Base-by-base conservation (phyloP, 345 rosid species). In the Bruguiera gymnorhiza region DNA sequence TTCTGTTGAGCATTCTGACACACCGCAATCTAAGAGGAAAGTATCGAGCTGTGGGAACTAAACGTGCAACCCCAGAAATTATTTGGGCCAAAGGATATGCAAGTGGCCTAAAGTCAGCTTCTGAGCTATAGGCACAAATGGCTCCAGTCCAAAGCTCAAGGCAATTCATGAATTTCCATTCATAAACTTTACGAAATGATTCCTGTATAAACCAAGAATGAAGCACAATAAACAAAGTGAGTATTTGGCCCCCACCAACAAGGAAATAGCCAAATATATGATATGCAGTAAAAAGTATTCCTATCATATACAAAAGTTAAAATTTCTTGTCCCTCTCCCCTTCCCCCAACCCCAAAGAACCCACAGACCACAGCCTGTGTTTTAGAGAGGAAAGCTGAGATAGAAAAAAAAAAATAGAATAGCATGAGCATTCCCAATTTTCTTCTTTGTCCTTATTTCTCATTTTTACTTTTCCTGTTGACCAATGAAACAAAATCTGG, bases 141-240 rank as follows among this genome's bases (percentile, higher is more conserved):
- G 97, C 97, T 72, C 97, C 92, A 19, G 99, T 95, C 98, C 98
- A 95, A 57, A 95, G 94, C 87, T 95, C 98, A 73, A 95, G 94
- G 76, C 99, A 92, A 76, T 84, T 91, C 27, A 92, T 86, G 76
- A 86, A 95, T 76, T 95, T 95, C 99, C 99, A 95, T 71, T 89
- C 97, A 79, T 92, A 95, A 65, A 95, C 98, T 81, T 92, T 90
- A 66, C 91, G 80, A 71, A 87, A 95, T 62, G 97, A 87, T 82
- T 92, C 98, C 98, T 95, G 73, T 26, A 43, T 56, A 66, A 24
- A 66, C 54, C 8, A 63, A 8, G 27, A 27, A 9, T 4, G 10
- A 8, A 46, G 37, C 24, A 61, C 16, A 31, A 24, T 21, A 11
- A 32, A 32, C 50, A n/a, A 48, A 23, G 29, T 15, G n/a, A 63